Evolutionary conservation across 805 yeast species (phyloP).

Genomic region (Debaryomyces prosopidis): DNA sequence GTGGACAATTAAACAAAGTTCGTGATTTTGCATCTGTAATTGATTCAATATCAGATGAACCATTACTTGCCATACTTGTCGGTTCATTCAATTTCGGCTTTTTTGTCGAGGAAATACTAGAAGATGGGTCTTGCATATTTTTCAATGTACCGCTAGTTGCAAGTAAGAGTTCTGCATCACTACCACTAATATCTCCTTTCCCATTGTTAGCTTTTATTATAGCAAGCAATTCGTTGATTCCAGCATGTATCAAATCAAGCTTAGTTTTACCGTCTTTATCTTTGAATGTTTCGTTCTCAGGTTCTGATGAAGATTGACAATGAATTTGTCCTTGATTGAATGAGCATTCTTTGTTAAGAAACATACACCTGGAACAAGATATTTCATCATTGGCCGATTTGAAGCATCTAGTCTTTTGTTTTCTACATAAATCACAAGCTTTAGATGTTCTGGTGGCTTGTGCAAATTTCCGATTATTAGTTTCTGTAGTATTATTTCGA

Average conservation of each 20-base stretch:
- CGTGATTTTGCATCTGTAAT: background rate
- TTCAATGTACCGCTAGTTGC: slow-evolving; percentile 16
- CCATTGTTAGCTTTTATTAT: slow-evolving; percentile 17
- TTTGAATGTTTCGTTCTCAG: background rate
- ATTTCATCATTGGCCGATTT: slow-evolving; percentile 45
- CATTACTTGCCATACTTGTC: background rate
- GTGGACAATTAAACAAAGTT: slow-evolving; percentile 25
- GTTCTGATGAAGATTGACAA: background rate
- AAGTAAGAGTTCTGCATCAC: slow-evolving; percentile 24
- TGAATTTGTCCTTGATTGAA: slow-evolving; percentile 28
- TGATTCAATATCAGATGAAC: too few species aligned
- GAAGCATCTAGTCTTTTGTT: slow-evolving; percentile 63
- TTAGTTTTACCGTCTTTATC: slow-evolving; percentile 13
- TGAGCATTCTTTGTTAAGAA: slow-evolving; percentile 53
- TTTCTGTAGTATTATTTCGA: background rate
- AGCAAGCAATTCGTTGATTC: slow-evolving; percentile 34
- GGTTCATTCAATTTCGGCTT: slow-evolving; percentile 8
- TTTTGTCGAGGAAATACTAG: background rate
- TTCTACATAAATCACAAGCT: slow-evolving; percentile 58
- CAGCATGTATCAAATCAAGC: slow-evolving; percentile 32
- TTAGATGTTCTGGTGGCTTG: slow-evolving; percentile 38
- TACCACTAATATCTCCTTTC: slow-evolving; percentile 7
- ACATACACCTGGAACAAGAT: slow-evolving; percentile 60
- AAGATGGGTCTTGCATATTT: too few species aligned
- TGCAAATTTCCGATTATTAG: slow-evolving; percentile 1